These are phyloP conservation scores for Pestalotiopsis sp. DNA, from an alignment of 2,329 filamentous ascomycete species.

Conservation along the genomic window DNA sequence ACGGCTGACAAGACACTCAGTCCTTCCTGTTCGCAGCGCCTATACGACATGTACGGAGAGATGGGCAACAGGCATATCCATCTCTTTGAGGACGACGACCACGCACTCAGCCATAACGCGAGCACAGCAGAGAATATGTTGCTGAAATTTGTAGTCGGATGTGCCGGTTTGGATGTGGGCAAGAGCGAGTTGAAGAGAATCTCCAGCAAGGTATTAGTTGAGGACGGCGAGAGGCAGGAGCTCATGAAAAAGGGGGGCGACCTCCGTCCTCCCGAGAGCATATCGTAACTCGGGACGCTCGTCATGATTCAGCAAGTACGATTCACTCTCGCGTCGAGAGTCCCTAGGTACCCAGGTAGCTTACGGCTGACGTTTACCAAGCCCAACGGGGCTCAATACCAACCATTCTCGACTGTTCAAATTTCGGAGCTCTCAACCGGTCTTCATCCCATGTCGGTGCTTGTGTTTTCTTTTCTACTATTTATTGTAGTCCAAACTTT, in stretches of 20 bases:
- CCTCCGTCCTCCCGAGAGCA: conserved; percentile 33
- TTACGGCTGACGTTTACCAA: no score
- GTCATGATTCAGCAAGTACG: not conserved
- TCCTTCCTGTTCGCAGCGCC: conserved; percentile 32
- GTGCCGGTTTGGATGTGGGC: conserved; percentile 28
- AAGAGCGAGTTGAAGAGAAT: conserved; percentile 23
- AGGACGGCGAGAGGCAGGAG: conserved; percentile 25
- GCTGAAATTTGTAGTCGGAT: conserved; percentile 38
- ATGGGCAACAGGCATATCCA: conserved; percentile 34
- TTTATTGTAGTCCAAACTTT: no score
- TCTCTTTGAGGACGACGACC: conserved; percentile 41
- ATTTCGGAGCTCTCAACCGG: no score
- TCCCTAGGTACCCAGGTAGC: no score
- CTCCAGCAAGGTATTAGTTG: conserved; percentile 20
- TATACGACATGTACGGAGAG: conserved; percentile 38
- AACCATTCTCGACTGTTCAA: no score
- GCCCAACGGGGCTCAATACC: no score
- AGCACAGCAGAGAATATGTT: conserved; percentile 39
- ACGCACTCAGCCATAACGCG: conserved; percentile 40
- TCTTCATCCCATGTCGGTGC: no score
- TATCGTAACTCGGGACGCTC: not conserved
- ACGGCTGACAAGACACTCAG: conserved; percentile 38
- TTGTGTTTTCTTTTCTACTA: no score
- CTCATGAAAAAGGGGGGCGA: conserved; percentile 37
- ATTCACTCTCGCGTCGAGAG: not conserved